Conservation (phyloP, 2,329 filamentous ascomycete genomes). For the Fusarium continuum region DNA sequence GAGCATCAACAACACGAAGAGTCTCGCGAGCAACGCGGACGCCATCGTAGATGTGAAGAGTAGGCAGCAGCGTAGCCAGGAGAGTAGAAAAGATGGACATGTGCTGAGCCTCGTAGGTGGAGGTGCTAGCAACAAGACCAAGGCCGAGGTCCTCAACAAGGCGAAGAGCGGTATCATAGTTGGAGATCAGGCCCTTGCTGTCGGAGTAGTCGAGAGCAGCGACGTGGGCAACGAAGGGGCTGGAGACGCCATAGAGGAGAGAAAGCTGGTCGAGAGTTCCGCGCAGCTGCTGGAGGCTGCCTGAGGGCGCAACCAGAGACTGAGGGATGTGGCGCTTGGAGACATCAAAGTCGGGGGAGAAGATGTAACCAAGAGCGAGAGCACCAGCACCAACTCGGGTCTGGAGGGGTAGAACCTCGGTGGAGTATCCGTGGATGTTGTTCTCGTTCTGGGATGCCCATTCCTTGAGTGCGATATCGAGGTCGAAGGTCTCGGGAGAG, state of each 20-base stretch:
- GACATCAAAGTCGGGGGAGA: constrained; percentile 95
- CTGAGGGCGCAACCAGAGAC: constrained; percentile 85
- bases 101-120: constrained; percentile 92
- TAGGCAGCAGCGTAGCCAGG: constrained; percentile 80
- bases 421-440: constrained; percentile 85
- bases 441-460: constrained; percentile 76
- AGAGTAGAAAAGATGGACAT: constrained; percentile 91
- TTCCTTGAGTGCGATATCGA: constrained; percentile 81
- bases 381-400: constrained; percentile 88
- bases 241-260: constrained; percentile 89
- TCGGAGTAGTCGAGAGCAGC: constrained; percentile 87
- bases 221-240: constrained; percentile 91
- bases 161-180: constrained; percentile 83
- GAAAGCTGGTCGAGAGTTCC: constrained; percentile 90
- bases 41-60: constrained; percentile 88
- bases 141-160: constrained; percentile 90
- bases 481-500: constrained; percentile 91
- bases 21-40: constrained; percentile 85
- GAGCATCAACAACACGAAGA: constrained; percentile 81
- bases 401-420: constrained; percentile 82
- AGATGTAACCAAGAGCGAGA: constrained; percentile 95
- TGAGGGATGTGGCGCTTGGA: constrained; percentile 92
- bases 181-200: constrained; percentile 77
- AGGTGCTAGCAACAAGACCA: constrained; percentile 84
- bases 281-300: constrained; percentile 81